These are phyloP conservation scores for Venturia aucupariae DNA, from an alignment of 2,329 filamentous ascomycete species.

Conservation along the genomic window DNA sequence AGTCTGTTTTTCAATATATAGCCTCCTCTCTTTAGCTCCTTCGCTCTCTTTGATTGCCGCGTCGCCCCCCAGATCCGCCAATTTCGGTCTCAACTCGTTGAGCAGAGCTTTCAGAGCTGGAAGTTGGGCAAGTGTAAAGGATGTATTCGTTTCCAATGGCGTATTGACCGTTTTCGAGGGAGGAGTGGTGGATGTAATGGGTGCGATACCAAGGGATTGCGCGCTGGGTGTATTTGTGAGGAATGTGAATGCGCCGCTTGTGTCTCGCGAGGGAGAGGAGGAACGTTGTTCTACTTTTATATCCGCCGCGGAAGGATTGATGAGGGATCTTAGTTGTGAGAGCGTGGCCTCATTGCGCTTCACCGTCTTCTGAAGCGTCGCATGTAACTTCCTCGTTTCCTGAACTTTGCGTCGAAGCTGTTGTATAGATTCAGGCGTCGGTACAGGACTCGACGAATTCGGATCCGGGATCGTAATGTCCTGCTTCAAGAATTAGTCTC, in stretches of 20 bases:
- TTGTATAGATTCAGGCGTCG: constrained; percentile 59
- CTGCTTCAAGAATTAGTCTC: not conserved
- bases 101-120: constrained; percentile 67
- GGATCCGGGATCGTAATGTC: not conserved
- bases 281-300: constrained; percentile 15
- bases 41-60: constrained; percentile 27
- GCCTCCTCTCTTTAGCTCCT: constrained; percentile 58
- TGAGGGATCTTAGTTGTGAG: constrained; percentile 49
- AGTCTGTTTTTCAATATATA: constrained; percentile 77
- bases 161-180: constrained; percentile 17
- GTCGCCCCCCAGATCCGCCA: constrained; percentile 37
- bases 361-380: constrained; percentile 59
- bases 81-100: constrained; percentile 55
- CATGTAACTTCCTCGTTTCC: constrained; percentile 69
- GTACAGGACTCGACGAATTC: constrained; percentile 29
- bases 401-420: constrained; percentile 64
- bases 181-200: constrained; percentile 28
- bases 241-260: constrained; percentile 42
- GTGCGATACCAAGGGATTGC: constrained; percentile 35
- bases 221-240: constrained; percentile 42
- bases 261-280: constrained; percentile 11
- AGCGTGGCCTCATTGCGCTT: constrained; percentile 65
- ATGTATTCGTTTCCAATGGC: constrained; percentile 58
- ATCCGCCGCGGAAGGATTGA: constrained; percentile 24
- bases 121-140: constrained; percentile 75